Evolutionary conservation across 805 yeast genomes (phyloP).

Genomic region (Teunomyces pallodes): DNA sequence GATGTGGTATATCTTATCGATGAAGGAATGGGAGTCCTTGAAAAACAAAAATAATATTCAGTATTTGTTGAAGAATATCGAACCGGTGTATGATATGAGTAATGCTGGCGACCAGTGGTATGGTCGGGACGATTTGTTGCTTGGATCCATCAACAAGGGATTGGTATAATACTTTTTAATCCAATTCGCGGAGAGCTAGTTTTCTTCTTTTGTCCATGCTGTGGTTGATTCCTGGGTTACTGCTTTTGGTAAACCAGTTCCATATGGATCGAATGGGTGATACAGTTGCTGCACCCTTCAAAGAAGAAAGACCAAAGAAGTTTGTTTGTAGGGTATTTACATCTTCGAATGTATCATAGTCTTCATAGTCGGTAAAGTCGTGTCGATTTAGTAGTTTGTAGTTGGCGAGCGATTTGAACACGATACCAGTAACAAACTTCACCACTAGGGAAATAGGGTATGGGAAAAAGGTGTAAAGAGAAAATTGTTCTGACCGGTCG

Average conservation of each 20-base stretch:
- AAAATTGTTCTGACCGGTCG: constrained; percentile 29
- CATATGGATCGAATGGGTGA: constrained; percentile 25
- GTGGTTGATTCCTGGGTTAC: constrained; percentile 16
- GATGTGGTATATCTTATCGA: constrained; percentile 73
- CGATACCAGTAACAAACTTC: constrained; percentile 12
- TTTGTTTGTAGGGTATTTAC: constrained; percentile 32
- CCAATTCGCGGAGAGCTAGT: constrained; percentile 40
- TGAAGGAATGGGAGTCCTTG: constrained; percentile 57
- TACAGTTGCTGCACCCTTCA: constrained; percentile 40
- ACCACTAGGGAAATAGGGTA: constrained; percentile 33
- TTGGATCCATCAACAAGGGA: constrained; percentile 19
- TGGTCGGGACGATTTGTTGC: constrained; percentile 28
- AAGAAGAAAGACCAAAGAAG: constrained; percentile 38
- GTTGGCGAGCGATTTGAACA: constrained; percentile 21
- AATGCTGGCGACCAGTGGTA: constrained; percentile 28
- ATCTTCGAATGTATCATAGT: constrained; percentile 24
- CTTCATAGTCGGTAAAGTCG: constrained; percentile 19
- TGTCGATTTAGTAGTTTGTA: constrained; percentile 21
- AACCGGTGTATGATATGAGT: constrained; percentile 15
- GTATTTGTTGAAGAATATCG: constrained; percentile 24
- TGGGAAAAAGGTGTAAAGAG: constrained; percentile 43
- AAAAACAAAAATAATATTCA: constrained; percentile 26
- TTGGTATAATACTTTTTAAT: constrained; percentile 12
- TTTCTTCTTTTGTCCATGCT: constrained; percentile 41
- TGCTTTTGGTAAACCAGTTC: constrained; percentile 21